These are phyloP conservation scores for Dacryopinax primogenitus DNA, from an alignment of 768 basidiomycete genomes.

Conservation along the genomic window DNA sequence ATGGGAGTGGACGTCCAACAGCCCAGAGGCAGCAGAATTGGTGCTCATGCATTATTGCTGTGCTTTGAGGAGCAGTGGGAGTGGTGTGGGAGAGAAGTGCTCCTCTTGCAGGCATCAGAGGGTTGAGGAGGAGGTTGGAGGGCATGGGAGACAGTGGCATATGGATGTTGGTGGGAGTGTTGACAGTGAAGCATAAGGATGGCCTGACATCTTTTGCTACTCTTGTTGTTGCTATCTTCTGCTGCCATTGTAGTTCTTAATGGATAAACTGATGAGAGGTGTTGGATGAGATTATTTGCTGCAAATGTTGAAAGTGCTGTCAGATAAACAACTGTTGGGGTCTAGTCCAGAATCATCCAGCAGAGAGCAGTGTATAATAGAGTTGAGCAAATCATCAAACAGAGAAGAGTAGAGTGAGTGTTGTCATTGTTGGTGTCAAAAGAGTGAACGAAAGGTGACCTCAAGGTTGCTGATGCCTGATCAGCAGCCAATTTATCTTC, in stretches of 20 bases:
- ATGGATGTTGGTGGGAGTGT: slow-evolving; percentile 5
- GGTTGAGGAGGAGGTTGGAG: background rate
- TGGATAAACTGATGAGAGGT: too few relatives aligned
- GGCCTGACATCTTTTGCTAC: background rate
- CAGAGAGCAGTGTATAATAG: too few relatives aligned
- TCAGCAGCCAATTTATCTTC: too few relatives aligned
- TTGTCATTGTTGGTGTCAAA: too few relatives aligned
- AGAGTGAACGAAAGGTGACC: too few relatives aligned
- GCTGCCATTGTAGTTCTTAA: background rate
- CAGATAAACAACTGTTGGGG: too few relatives aligned
- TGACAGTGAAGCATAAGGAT: slow-evolving; percentile 6
- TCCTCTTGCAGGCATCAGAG: background rate
- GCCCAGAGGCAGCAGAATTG: background rate
- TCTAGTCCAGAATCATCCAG: too few relatives aligned
- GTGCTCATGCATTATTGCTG: background rate
- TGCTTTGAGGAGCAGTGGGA: background rate
- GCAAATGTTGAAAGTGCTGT: too few relatives aligned
- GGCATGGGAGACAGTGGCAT: background rate
- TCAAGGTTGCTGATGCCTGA: too few relatives aligned
- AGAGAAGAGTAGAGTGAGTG: too few relatives aligned
- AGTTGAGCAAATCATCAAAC: too few relatives aligned
- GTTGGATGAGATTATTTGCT: too few relatives aligned
- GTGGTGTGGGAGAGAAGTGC: background rate
- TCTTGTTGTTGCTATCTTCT: background rate
- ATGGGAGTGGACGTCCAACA: background rate